These are phyloP conservation scores for Ceratobasidium sp. DNA, from an alignment of 1,284 basidiomycete genomes.

Conservation along the genomic window DNA sequence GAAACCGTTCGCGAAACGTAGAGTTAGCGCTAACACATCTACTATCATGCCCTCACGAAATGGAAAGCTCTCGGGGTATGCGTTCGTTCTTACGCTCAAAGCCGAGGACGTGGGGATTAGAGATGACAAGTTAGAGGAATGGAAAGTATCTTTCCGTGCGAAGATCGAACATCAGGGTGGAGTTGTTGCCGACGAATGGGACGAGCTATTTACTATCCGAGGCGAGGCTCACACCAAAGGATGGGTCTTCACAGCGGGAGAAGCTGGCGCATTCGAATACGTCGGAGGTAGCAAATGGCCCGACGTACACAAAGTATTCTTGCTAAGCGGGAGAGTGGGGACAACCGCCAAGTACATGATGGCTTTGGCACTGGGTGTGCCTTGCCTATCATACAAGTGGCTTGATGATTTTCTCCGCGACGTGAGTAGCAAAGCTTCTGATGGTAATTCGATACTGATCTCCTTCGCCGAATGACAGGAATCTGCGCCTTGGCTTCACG, in stretches of 20 bases:
- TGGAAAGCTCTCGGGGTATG: constrained; percentile 56
- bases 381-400: constrained; percentile 75
- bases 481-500: constrained; percentile 62
- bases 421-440: constrained; percentile 50
- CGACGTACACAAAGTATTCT: constrained; percentile 63
- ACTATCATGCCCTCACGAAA: constrained; percentile 49
- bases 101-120: constrained; percentile 44
- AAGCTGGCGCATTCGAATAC: constrained; percentile 40
- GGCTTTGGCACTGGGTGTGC: constrained; percentile 84
- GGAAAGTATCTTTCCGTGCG: constrained; percentile 32
- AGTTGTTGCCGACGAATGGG: constrained; percentile 68
- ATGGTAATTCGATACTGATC: not conserved
- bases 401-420: constrained; percentile 56
- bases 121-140: constrained; percentile 53
- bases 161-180: constrained; percentile 66
- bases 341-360: constrained; percentile 81
- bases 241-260: constrained; percentile 53
- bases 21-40: constrained; percentile 56
- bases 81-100: constrained; percentile 59
- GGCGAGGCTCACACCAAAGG: constrained; percentile 54
- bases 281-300: constrained; percentile 47
- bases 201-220: constrained; percentile 67
- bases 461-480: constrained; percentile 39
- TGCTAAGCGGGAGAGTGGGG: constrained; percentile 67
- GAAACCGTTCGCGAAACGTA: constrained; percentile 58